phyloP scores from a whole-genome alignment of 139 green algal species.

The Trebouxia sp. region DNA sequence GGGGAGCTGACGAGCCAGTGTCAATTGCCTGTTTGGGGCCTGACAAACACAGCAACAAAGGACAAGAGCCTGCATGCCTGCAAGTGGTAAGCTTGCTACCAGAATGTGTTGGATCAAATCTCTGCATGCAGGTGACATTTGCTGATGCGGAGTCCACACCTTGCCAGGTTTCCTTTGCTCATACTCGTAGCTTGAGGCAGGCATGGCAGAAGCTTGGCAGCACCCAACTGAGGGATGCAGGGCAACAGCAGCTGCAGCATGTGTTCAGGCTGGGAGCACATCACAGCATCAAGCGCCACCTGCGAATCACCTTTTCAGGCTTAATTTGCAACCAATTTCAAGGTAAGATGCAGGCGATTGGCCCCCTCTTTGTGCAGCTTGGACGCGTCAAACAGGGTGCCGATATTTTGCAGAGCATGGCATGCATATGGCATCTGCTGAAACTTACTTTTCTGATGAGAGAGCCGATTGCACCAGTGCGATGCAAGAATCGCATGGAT shows the following conservation, averaged over 20 bases:
- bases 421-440: too few relatives aligned
- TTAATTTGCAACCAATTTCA: slow-evolving; percentile 28
- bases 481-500: too few relatives aligned
- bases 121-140: slow-evolving; percentile 45
- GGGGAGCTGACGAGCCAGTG: too few relatives aligned
- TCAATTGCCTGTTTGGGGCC: too few relatives aligned
- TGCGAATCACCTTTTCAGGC: slow-evolving; percentile 54
- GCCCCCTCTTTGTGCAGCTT: too few relatives aligned
- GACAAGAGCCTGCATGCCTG: too few relatives aligned
- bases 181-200: slow-evolving; percentile 33
- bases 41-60: not conserved
- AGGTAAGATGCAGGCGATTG: slow-evolving; percentile 32
- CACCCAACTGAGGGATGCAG: slow-evolving; percentile 39
- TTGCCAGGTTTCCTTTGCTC: slow-evolving; percentile 32
- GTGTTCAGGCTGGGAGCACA: slow-evolving; percentile 47
- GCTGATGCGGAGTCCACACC: slow-evolving; percentile 38
- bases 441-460: too few relatives aligned
- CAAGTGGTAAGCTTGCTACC: too few relatives aligned
- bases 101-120: too few relatives aligned
- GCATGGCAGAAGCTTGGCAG: slow-evolving; percentile 44
- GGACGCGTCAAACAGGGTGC: too few relatives aligned
- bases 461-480: too few relatives aligned
- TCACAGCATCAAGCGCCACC: slow-evolving; percentile 39
- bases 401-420: too few relatives aligned
- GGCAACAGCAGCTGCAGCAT: slow-evolving; percentile 44